phyloP scores from a whole-genome alignment of 225 moss, liverwort and hornwort species.

The Polytrichum formosum region DNA sequence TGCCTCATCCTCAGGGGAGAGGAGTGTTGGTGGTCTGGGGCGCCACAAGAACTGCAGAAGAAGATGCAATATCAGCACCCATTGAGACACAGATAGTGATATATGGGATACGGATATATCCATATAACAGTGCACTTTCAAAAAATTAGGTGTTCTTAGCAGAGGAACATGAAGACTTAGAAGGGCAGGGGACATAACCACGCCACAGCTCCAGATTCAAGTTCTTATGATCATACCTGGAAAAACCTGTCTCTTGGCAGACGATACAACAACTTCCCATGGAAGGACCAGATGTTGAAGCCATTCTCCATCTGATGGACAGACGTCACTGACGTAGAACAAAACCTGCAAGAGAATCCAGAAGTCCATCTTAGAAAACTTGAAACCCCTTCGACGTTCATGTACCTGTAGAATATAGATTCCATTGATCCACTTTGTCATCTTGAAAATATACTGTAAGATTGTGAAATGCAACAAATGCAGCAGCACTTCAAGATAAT shows the following conservation, averaged over 20 bases:
- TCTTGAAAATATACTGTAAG: not conserved
- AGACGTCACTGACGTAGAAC: slow-evolving; percentile 92
- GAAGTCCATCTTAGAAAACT: not conserved
- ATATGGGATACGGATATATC: not conserved
- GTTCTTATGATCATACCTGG: slow-evolving; percentile 48
- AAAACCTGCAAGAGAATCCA: slow-evolving; percentile 50
- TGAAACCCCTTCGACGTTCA: not conserved
- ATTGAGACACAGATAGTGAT: not conserved
- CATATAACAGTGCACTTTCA: not conserved
- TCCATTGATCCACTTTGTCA: not conserved
- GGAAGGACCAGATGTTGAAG: slow-evolving; percentile 97
- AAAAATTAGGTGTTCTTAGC: not conserved
- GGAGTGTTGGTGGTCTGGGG: slow-evolving; percentile 81
- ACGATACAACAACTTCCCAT: slow-evolving; percentile 88
- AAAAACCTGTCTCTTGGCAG: slow-evolving; percentile 90
- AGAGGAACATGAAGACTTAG: not conserved
- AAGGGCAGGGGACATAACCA: not conserved
- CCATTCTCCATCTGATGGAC: slow-evolving; percentile 99
- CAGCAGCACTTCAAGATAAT: too few relatives aligned
- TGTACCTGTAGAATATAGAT: not conserved
- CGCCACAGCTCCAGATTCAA: not conserved
- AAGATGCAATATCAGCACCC: slow-evolving; percentile 3
- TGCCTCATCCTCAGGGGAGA: slow-evolving; percentile 67
- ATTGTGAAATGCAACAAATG: not conserved
- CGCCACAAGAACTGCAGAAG: slow-evolving; percentile 87